Base-by-base conservation (phyloP, 768 basidiomycete species). In the Tephrocybe sp. region DNA sequence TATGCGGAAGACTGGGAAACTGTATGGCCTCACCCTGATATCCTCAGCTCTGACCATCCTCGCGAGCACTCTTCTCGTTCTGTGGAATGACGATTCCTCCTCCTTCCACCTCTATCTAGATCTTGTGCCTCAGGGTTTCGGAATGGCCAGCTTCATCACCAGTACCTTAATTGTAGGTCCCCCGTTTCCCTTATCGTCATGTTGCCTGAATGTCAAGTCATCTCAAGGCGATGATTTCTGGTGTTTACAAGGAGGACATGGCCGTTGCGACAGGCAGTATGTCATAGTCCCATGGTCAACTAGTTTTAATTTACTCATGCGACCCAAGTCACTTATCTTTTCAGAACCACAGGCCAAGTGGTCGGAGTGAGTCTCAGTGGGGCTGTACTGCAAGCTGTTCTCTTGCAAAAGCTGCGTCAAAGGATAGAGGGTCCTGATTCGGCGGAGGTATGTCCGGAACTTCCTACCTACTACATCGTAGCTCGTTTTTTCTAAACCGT, bases 261-360 rank as follows among this genome's bases (percentile, higher is more conserved):
- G 85, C 92, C 10, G 84, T 96, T 38, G 92, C 91, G 45, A 95
- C 88, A 31, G 92, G 92, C 65, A 89, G 92, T 94, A 70, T 72
- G 88, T 74, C 57, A 48, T 48, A n/a, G n/a, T n/a, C 45, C 55
- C 54, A 44, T 33, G 45, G 54, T 55, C 34, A 53, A 47, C 49
- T 53, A 30, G 53, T 36, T 40, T 42, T 46, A 41, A 49, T 22
- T 17, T 34, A 40, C 53, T 46, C 10, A 48, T 34, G 19, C 17
- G 8, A 30, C 19, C 16, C 12, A 96, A 49, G 93, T 95, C 60
- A 90, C 89, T 30, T 98, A 98, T 68, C 76, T 97, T 41, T 96
- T 95, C 75, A 76, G 95, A 56, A 94, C 92, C 7, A 89, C 91
- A 14, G 95, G 95, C 2, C 96, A 98, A 73, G 97, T 97, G 19